phyloP scores from a whole-genome alignment of 768 basidiomycete genomes.

The Phlebiopsis flavidoalba region DNA sequence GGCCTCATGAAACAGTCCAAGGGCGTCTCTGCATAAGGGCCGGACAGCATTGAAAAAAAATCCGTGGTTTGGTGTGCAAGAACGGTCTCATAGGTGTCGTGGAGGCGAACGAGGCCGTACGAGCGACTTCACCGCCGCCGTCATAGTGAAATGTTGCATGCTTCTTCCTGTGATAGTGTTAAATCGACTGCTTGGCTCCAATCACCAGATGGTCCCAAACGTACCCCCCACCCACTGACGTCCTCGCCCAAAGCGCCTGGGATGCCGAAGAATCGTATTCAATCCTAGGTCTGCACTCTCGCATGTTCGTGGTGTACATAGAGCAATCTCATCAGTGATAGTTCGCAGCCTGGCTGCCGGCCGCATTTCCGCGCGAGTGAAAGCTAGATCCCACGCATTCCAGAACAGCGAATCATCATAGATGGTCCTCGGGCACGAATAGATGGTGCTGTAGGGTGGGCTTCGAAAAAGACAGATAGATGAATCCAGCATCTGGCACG shows the following conservation, averaged over 20 bases:
- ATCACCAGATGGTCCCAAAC: not conserved
- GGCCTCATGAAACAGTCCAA: not conserved
- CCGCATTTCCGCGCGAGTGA: not conserved
- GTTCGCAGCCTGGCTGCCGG: not conserved
- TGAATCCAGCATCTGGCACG: not conserved
- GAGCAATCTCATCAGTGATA: not conserved
- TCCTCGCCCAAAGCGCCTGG: not conserved
- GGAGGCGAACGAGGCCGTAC: not conserved
- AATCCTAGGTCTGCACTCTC: not conserved
- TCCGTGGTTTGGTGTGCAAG: not conserved
- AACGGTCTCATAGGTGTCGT: not conserved
- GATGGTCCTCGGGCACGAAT: not conserved
- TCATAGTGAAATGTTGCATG: not conserved
- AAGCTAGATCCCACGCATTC: not conserved
- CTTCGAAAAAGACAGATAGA: not conserved
- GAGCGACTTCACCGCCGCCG: not conserved
- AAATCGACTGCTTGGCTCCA: not conserved
- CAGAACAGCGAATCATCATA: not conserved
- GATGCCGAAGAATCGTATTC: constrained; percentile 1
- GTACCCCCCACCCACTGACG: constrained; percentile 1
- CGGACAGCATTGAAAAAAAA: not conserved
- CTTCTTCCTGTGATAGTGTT: not conserved
- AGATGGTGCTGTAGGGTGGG: not conserved
- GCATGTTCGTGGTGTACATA: not conserved
- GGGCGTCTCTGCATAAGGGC: not conserved